Evolutionary conservation across 228 moss, liverwort and hornwort genomes (phyloP), one percentile per base, ranked within the genome.

Genomic region (Sphagnum magellanicum): DNA sequence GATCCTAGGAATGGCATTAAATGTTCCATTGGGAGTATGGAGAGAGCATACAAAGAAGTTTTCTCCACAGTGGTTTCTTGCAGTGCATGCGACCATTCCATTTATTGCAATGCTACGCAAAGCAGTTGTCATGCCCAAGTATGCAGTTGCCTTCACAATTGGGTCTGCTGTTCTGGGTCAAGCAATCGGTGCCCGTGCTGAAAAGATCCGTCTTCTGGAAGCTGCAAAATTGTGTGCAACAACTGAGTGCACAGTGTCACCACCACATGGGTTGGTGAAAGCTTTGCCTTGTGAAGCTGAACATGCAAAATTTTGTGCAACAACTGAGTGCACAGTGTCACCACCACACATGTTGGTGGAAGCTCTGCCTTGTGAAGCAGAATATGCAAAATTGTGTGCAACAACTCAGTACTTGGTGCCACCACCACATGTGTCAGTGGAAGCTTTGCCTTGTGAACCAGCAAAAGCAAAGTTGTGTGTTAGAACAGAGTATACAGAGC

Each of bases 31-130:
- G 64, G 85, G 85, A 14, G 64, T 85, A 63, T 85, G 76, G 74
- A 85, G 85, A 48, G 85, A 81, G 61, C 85, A 85, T 51, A 85
- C 85, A 9, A 75, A 76, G 6, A 85, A 85, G 63, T 85, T 85
- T 53, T 85, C 85, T 5, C 81, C 85, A 8, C 74, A 78, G 17
- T 85, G 85, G 85, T 76, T 85, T 72, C 73, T 85, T 52, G 85
- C 85, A 1, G 85, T 85, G 16, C 85, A 85, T 71, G 85, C 85
- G 4, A 78, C 85, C 10, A 81, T 85, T 50, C 85, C 85, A 6
- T 85, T 85, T 51, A 68, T 85, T 65, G 85, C 85, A 9, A 85
- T 85, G 85, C 74, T 85, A 6, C 63, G 85, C 76, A 85, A 85
- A 59, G 85, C 85, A 61, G 81, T 85, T 15, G 78, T 85, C 53